Conservation (phyloP, 2,329 filamentous ascomycete species). For the Sporothrix pallida region DNA sequence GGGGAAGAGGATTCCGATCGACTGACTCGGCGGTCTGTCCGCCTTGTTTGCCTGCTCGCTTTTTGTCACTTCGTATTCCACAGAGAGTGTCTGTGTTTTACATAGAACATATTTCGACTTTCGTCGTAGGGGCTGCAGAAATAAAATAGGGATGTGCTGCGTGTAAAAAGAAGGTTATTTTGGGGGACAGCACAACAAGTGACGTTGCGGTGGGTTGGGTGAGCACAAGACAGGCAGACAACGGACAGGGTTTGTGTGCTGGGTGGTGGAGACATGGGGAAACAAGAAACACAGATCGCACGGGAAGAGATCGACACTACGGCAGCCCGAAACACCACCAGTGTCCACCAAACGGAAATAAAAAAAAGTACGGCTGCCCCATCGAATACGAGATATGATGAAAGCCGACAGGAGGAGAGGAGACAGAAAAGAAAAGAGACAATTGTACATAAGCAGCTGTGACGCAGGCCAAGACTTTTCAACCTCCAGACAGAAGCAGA, state of each 20-base stretch:
- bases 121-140: no score
- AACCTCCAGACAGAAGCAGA: no score
- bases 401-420: neutral
- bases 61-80: neutral
- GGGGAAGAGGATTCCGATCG: no score
- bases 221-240: neutral
- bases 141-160: neutral
- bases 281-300: neutral
- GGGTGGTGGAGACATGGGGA: neutral
- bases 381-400: slow-evolving; percentile 26
- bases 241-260: neutral
- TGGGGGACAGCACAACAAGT: neutral
- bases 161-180: neutral
- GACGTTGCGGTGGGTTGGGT: slow-evolving; percentile 18
- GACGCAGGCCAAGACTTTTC: slow-evolving; percentile 26
- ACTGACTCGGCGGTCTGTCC: neutral
- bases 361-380: neutral
- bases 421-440: neutral
- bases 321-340: neutral
- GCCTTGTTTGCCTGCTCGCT: neutral
- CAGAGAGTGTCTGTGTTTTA: no score
- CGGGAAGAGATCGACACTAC: slow-evolving; percentile 23
- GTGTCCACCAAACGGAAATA: neutral
- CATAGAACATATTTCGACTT: neutral
- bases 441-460: slow-evolving; percentile 5